These are phyloP conservation scores for Fusarium annulatum DNA, from an alignment of 2,329 filamentous ascomycete genomes.

Conservation along the genomic window DNA sequence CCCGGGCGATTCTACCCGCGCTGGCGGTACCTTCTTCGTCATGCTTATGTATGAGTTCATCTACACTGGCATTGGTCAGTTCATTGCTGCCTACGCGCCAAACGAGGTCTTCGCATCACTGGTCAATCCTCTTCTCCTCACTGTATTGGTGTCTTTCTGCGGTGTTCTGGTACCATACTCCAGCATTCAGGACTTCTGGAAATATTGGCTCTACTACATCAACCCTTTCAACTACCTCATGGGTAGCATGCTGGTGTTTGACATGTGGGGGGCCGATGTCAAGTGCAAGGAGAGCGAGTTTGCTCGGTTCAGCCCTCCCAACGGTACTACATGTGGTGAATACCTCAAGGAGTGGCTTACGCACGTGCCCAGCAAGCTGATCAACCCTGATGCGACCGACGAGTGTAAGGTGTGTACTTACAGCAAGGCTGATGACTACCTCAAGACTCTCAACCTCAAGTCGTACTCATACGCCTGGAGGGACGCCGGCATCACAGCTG, in stretches of 20 bases:
- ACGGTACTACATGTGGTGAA: constrained; percentile 64
- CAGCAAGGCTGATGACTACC: constrained; percentile 66
- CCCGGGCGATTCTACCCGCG: constrained; percentile 54
- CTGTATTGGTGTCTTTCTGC: constrained; percentile 75
- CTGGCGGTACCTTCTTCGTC: constrained; percentile 64
- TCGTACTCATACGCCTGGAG: constrained; percentile 75
- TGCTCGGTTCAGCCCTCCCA: constrained; percentile 62
- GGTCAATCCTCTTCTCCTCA: constrained; percentile 66
- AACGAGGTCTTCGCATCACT: constrained; percentile 70
- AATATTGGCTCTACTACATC: constrained; percentile 71
- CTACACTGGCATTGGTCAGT: constrained; percentile 71
- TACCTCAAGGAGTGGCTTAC: constrained; percentile 66
- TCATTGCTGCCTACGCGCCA: constrained; percentile 71
- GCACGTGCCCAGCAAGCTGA: constrained; percentile 59
- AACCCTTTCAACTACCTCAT: constrained; percentile 73
- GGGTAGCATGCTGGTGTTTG: constrained; percentile 65
- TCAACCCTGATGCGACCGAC: constrained; percentile 68
- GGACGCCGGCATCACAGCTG: constrained; percentile 68
- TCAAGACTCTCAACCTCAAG: constrained; percentile 67
- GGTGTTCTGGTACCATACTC: constrained; percentile 77
- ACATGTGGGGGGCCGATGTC: constrained; percentile 59
- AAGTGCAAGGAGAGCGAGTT: constrained; percentile 61
- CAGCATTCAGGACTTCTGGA: constrained; percentile 74
- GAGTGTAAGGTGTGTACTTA: constrained; percentile 73
- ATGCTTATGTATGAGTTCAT: constrained; percentile 70